Percentiles rank a stretch among this genome's conserved stretches.
phyloP scores from a whole-genome alignment of 768 basidiomycete genomes.

The Chalciporus sphaerocephalus region DNA sequence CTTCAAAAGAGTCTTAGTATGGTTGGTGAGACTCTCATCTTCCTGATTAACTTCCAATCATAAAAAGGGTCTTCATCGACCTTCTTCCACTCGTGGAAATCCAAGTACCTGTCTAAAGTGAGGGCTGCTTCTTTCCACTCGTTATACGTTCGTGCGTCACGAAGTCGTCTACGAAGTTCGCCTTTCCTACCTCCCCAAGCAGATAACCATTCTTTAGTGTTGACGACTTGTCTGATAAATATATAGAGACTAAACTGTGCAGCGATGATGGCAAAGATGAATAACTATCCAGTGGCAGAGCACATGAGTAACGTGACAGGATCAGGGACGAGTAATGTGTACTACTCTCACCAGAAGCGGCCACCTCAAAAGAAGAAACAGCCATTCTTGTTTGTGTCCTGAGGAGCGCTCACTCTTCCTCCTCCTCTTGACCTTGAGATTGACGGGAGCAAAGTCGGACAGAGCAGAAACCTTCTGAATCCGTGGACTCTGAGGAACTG shows the following conservation, averaged over 20 bases:
- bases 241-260: constrained; percentile 85
- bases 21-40: constrained; percentile 38
- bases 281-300: constrained; percentile 43
- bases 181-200: constrained; percentile 91
- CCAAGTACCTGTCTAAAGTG: constrained; percentile 73
- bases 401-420: constrained; percentile 31
- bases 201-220: constrained; percentile 87
- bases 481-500: constrained; percentile 37
- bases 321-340: not conserved
- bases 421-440: constrained; percentile 67
- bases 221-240: constrained; percentile 85
- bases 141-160: constrained; percentile 72
- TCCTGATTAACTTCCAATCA: constrained; percentile 83
- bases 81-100: constrained; percentile 88
- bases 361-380: constrained; percentile 80
- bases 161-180: constrained; percentile 64
- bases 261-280: constrained; percentile 81
- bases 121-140: constrained; percentile 88
- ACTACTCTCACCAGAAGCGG: constrained; percentile 64
- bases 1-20: too few species aligned
- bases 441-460: constrained; percentile 88
- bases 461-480: constrained; percentile 79
- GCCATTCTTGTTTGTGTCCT: constrained; percentile 61
- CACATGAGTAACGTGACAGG: constrained; percentile 6
- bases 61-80: constrained; percentile 86